Conservation (phyloP, 306 rosid genomes). For the Gleditsia sinensis region DNA sequence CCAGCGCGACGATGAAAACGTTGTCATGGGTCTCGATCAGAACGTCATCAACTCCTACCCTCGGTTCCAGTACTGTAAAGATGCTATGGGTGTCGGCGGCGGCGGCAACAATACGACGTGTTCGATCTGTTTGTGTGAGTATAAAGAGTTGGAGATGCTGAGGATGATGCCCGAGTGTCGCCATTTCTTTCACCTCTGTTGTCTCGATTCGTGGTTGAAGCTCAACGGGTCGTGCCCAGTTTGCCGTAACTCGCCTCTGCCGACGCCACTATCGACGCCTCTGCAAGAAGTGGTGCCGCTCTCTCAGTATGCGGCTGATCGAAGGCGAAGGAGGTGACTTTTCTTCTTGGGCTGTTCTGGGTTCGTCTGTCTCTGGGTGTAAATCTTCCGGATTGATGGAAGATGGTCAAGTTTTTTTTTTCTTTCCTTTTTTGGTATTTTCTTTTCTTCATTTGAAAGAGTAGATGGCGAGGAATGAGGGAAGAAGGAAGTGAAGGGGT, state of each 20-base stretch:
- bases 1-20: slow-evolving; percentile 28
- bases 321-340: slow-evolving; percentile 62
- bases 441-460: background rate
- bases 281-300: slow-evolving; percentile 90
- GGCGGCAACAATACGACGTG: slow-evolving; percentile 45
- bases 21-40: slow-evolving; percentile 64
- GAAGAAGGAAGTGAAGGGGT: background rate
- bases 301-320: slow-evolving; percentile 71
- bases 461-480: background rate
- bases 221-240: slow-evolving; percentile 96
- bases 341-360: background rate
- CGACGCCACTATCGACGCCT: slow-evolving; percentile 88
- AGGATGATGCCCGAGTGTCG: slow-evolving; percentile 98
- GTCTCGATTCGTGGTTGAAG: slow-evolving; percentile 88
- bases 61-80: slow-evolving; percentile 54
- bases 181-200: slow-evolving; percentile 73
- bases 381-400: background rate
- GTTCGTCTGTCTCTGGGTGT: background rate
- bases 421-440: background rate
- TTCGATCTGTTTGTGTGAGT: slow-evolving; percentile 88
- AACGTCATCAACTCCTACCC: slow-evolving; percentile 82
- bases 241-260: slow-evolving; percentile 91
- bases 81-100: background rate
- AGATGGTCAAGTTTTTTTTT: background rate
- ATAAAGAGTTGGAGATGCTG: slow-evolving; percentile 77